Evolutionary conservation across 176 grass and related monocot genomes (phyloP), one percentile per base, ranked within the genome.

Genomic region (Saccharum officinarum): DNA sequence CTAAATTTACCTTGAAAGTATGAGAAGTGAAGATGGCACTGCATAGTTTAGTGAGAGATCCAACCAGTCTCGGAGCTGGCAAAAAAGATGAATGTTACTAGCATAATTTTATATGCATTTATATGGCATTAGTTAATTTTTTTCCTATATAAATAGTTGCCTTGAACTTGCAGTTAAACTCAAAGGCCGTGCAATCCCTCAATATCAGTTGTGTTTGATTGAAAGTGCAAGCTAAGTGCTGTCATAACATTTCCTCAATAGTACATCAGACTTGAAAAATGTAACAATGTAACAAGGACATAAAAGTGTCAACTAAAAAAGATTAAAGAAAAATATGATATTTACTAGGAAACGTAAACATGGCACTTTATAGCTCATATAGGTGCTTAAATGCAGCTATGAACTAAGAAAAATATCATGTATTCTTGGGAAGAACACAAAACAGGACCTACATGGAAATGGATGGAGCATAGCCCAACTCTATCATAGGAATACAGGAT

Each of bases 41-140:
- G 97, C 88, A 73, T 89, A 86, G 79, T 99, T 99, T 84, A 99
- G 92, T 25, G 97, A 99, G 44, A 99, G 84, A 77, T 99, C 97
- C 85, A 99, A 84, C 97, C 97, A 99, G 76, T 99, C 93, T 70
- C 78, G 90, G 31, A 99, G 92, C 97, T 99, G 92, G 73, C 23
- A 78, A 83, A 50, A 70, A 62, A 33, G n/a, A n/a, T n/a, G n/a
- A n/a, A n/a, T n/a, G n/a, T n/a, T n/a, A n/a, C n/a, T n/a, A n/a
- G n/a, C n/a, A n/a, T n/a, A n/a, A n/a, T n/a, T n/a, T n/a, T n/a
- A n/a, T n/a, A n/a, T n/a, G n/a, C n/a, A n/a, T n/a, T n/a, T n/a
- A n/a, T n/a, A n/a, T n/a, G n/a, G n/a, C n/a, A n/a, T n/a, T n/a
- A n/a, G n/a, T n/a, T n/a, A n/a, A n/a, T n/a, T n/a, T n/a, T n/a